These are phyloP conservation scores for Boletus vermiculosoides DNA, from an alignment of 768 basidiomycete genomes.

Conservation along the genomic window DNA sequence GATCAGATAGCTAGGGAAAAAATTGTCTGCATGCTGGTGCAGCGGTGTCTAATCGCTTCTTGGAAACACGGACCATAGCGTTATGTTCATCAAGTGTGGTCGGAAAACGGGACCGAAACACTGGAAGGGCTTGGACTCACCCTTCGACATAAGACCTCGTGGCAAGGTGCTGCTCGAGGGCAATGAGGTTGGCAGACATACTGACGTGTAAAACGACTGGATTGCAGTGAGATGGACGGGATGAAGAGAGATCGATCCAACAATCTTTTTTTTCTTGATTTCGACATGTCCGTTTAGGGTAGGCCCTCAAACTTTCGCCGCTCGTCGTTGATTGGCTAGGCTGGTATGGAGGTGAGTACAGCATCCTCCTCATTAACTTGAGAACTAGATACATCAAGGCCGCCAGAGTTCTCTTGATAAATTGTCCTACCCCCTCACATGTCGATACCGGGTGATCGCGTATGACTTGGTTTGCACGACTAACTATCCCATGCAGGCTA, in stretches of 20 bases:
- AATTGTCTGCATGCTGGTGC: slow-evolving; percentile 69
- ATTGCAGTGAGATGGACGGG: slow-evolving; percentile 23
- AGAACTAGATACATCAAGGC: not conserved
- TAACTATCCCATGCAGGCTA: not conserved
- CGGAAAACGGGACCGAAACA: slow-evolving; percentile 6
- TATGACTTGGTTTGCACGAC: not conserved
- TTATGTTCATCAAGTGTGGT: slow-evolving; percentile 57
- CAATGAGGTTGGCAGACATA: slow-evolving; percentile 67
- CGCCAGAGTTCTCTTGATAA: not conserved
- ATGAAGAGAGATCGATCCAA: slow-evolving; percentile 30
- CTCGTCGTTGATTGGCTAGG: slow-evolving; percentile 13
- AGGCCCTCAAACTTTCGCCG: slow-evolving; percentile 15
- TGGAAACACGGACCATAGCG: slow-evolving; percentile 98
- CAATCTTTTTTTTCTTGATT: slow-evolving; percentile 17
- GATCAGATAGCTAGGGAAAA: slow-evolving; percentile 74
- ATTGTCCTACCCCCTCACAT: not conserved
- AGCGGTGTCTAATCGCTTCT: slow-evolving; percentile 94
- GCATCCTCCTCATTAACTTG: not conserved
- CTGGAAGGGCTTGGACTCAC: slow-evolving; percentile 49
- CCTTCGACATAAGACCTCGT: slow-evolving; percentile 89
- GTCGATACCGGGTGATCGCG: not conserved
- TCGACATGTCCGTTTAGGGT: slow-evolving; percentile 33
- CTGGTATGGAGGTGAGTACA: not conserved
- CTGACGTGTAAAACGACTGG: slow-evolving; percentile 17
- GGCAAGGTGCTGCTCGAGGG: slow-evolving; percentile 85